Evolutionary conservation across 2,329 filamentous ascomycete species (phyloP).

Genomic region (Aschersonia sp.): DNA sequence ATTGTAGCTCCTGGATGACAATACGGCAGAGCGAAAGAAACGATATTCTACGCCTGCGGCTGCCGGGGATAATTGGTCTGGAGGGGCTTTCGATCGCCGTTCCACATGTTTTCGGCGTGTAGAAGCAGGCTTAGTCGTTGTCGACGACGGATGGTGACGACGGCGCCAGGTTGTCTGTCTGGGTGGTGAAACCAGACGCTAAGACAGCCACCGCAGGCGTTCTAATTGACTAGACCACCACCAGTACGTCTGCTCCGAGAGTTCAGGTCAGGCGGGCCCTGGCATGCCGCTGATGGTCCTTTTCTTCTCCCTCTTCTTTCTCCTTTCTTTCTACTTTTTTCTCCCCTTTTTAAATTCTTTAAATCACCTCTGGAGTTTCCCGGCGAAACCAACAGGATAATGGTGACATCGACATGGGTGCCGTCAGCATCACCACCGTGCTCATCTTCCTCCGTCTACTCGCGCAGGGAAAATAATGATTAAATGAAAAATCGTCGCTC

Average conservation of each 20-base stretch:
- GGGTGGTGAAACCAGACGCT: background rate
- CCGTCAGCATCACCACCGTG: no score
- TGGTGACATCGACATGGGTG: no score
- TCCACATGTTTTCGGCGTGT: background rate
- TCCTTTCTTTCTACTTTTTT: background rate
- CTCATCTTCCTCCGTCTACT: no score
- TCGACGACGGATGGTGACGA: background rate
- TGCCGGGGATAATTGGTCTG: background rate
- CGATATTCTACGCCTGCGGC: background rate
- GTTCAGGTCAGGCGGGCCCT: background rate
- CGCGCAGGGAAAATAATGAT: no score
- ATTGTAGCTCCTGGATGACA: background rate
- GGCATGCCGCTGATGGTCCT: background rate
- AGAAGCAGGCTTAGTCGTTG: background rate
- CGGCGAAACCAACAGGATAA: no score
- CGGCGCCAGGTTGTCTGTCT: background rate
- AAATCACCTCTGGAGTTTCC: no score
- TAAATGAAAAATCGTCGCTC: background rate
- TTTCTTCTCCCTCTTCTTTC: background rate
- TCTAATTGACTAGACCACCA: background rate
- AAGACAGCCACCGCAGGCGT: background rate
- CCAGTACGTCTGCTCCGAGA: background rate
- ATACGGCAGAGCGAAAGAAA: background rate
- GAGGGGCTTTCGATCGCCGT: background rate
- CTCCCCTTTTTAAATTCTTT: no score